Base-by-base conservation (phyloP, 2,329 filamentous ascomycete genomes). In the Escovopsis sp. region DNA sequence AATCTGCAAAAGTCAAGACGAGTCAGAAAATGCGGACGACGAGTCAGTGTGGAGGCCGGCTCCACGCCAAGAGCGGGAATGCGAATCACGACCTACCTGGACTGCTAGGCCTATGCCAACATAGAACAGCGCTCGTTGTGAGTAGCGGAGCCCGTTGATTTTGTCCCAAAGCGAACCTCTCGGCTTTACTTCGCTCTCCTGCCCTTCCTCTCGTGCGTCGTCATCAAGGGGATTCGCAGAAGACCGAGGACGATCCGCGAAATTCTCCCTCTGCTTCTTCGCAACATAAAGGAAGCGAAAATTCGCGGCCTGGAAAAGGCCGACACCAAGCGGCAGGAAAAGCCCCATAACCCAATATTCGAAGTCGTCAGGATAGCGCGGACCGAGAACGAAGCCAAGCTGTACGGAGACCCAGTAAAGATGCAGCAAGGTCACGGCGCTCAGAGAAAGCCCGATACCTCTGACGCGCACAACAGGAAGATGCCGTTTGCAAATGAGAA, bases 271-370 rank as follows among this genome's bases (percentile, higher is more conserved):
- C 48, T 76, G 72, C 13, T 62, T 54, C 42, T 61, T 63, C 35
- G 71, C 70, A 34, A 76, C 56, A 39, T 73, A 57, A 15, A 75
- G 62, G 37, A 78, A 70, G 35, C 70, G 68, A 41, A 58, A 64
- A 49, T 77, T 76, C 38, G 70, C 70, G 19, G 70, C 73, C 44
- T 79, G 73, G 47, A 79, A 79, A 2, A 79, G 57, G 13, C 72
- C 74, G 35, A 79, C 71, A 23, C 75, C 74, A 33, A 72, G 64
- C 5, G 75, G 76, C 6, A 79, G 56, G 48, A 70, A 74, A 31
- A 71, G 65, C 33, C 69, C 66, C 75, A 79, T 79, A 48, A 76
- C 61, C 68, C 72, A 79, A 48, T 65, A 79, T 48, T 76, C 68
- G 9, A 61, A 57, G 10, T 64, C 56, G 34, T 65, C 66, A 0